phyloP scores from a whole-genome alignment of 208 protist species.

The Leishmania gerbilli region DNA sequence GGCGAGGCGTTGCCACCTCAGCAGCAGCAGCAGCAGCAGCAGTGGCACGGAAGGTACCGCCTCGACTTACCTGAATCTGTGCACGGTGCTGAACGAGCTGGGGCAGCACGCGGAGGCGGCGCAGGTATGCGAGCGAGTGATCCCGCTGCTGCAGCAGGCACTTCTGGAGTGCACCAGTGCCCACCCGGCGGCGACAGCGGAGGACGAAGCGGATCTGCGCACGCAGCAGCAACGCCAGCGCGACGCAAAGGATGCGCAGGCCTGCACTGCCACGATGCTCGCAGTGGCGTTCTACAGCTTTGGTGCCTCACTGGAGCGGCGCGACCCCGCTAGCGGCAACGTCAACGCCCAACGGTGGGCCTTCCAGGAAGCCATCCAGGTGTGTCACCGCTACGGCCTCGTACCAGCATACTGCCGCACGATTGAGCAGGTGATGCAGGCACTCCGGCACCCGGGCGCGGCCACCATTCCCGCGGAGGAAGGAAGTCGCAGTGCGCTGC shows the following conservation, averaged over 20 bases:
- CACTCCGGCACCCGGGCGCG: conserved; percentile 37
- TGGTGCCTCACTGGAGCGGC: conserved; percentile 77
- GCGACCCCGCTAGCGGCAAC: conserved; percentile 35
- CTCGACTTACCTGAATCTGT: conserved; percentile 88
- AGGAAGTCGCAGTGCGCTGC: not conserved
- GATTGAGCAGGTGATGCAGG: conserved; percentile 63
- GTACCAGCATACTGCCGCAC: conserved; percentile 61
- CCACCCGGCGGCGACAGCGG: not conserved
- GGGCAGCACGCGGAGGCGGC: conserved; percentile 75
- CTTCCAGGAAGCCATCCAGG: conserved; percentile 58
- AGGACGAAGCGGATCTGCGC: conserved; percentile 8
- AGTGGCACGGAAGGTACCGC: conserved; percentile 16
- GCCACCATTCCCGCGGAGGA: not conserved
- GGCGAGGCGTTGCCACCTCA: not conserved
- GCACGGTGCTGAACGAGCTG: conserved; percentile 82
- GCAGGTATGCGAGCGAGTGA: conserved; percentile 63
- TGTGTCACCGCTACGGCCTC: conserved; percentile 56
- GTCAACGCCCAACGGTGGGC: conserved; percentile 41
- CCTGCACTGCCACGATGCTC: conserved; percentile 68
- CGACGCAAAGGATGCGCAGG: conserved; percentile 23
- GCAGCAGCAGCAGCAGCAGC: not conserved
- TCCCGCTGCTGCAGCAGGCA: conserved; percentile 61
- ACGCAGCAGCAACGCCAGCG: conserved; percentile 38
- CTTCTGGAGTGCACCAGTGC: conserved; percentile 35
- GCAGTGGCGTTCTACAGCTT: conserved; percentile 86